Evolutionary conservation across 176 grass and related monocot genomes (phyloP), one percentile per base, ranked within the genome.

Genomic region (Eragrostis curvula): DNA sequence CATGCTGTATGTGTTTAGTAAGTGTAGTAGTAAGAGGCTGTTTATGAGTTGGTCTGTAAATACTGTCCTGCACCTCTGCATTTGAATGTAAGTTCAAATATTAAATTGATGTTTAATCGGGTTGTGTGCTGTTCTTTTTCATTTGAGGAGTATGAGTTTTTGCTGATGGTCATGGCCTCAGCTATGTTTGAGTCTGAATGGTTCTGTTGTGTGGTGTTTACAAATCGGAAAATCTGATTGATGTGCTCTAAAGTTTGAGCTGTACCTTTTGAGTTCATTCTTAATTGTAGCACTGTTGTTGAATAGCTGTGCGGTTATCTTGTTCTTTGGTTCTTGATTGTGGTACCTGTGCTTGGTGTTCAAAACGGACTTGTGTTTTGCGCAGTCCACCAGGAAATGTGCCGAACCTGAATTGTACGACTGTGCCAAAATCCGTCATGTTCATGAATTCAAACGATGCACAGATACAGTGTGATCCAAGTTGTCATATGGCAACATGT

Each of bases 1-100:
- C 24, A 78, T 76, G 53, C 70, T 85, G 77, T 88, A 79, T 88
- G 77, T 79, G 81, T 85, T 49, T 79, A 56, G 45, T 73, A 85
- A 69, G 75, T 71, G 30, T 89, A 77, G 84, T 87, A 81, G 84
- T 61, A 87, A 71, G 74, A 62, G 40, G 50, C 18, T 20, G 46
- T 81, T 47, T 2, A 70, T 81, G 63, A 65, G 85, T 87, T 5
- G 2, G 51, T 70, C 70, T 89, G 82, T 85, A 89, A 85, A 89
- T 89, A 89, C 46, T 27, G 46, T 77, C 8, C 8, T 71, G 61
- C 6, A 30, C 25, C 57, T 10, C 3, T 63, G 39, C 46, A 77
- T 70, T 81, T 60, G 65, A 56, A 81, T 86, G 56, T 80, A 73
- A 80, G 48, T 73, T 85, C 46, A 59, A 79, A 81, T 81, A 79